These are phyloP conservation scores for Neopestalotiopsis sp. DNA, from an alignment of 2,329 filamentous ascomycete species.

Conservation along the genomic window DNA sequence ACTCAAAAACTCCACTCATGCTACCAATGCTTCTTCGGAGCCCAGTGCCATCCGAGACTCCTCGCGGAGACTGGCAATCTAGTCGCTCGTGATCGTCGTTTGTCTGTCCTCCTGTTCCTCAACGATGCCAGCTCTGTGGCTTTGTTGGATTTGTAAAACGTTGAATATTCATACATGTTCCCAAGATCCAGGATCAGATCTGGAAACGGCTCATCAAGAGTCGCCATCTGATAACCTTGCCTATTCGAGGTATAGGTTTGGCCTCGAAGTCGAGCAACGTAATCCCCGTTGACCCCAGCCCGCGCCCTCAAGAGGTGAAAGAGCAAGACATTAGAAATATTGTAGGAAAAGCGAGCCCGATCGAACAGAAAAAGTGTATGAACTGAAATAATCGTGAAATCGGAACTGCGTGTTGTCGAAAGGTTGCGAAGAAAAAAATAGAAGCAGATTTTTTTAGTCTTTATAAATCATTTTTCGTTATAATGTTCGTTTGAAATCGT, in stretches of 20 bases:
- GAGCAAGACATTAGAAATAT: conserved; percentile 10
- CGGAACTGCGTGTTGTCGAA: neutral
- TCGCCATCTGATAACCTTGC: neutral
- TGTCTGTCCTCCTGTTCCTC: neutral
- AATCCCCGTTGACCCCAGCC: conserved; percentile 18
- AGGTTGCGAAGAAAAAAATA: neutral
- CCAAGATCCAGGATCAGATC: neutral
- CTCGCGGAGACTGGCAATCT: neutral
- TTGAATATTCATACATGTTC: conserved; percentile 14
- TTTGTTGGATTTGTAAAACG: conserved; percentile 6
- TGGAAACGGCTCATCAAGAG: conserved; percentile 1
- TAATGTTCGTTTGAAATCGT: neutral
- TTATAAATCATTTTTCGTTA: neutral
- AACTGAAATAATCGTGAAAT: neutral
- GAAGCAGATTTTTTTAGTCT: neutral
- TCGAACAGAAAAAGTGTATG: conserved; percentile 7
- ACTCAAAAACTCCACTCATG: conserved; percentile 10
- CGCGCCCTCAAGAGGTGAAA: conserved; percentile 8
- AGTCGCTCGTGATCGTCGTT: neutral
- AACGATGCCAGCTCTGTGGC: neutral
- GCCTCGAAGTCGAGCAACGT: conserved; percentile 8
- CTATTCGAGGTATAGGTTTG: neutral
- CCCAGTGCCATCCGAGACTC: neutral
- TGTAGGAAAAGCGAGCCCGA: conserved; percentile 8
- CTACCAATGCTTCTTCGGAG: neutral